phyloP scores from a whole-genome alignment of 169 alveolate species.

The Plasmodium relictum region DNA sequence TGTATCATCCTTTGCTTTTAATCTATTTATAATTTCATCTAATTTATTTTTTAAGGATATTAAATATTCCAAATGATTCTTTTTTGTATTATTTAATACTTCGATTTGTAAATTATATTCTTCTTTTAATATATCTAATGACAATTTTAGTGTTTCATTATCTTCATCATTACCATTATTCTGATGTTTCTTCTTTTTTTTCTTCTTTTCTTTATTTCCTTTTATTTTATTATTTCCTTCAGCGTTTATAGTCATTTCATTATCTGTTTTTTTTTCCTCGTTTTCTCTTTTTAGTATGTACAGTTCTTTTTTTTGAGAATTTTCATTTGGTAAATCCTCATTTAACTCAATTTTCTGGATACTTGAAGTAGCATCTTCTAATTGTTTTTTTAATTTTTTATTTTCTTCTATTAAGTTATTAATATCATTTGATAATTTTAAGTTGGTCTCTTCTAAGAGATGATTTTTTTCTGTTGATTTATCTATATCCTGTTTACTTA shows the following conservation, averaged over 20 bases:
- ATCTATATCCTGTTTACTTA: constrained; percentile 1
- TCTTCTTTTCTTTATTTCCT: neutral
- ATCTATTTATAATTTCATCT: constrained; percentile 32
- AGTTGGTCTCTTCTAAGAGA: neutral
- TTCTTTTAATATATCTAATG: neutral
- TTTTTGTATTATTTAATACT: neutral
- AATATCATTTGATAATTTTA: neutral
- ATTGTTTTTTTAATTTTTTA: constrained; percentile 13
- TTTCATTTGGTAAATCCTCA: neutral
- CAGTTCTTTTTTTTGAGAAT: neutral
- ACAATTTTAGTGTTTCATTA: neutral
- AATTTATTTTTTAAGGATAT: constrained; percentile 7
- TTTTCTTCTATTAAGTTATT: constrained; percentile 17
- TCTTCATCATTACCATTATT: neutral
- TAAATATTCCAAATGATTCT: constrained; percentile 6
- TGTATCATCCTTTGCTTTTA: constrained; percentile 43
- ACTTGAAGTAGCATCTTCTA: neutral
- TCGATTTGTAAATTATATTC: constrained; percentile 9
- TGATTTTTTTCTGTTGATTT: constrained; percentile 13
- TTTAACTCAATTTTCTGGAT: neutral
- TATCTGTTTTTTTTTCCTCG: neutral
- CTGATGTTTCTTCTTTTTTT: neutral
- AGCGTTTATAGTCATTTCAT: neutral
- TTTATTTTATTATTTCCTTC: neutral
- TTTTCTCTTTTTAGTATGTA: neutral